Percentiles rank a stretch among this genome's conserved stretches.
These are phyloP conservation scores for Fraxinus ornus DNA, from an alignment of 305 asterid species.

Conservation along the genomic window DNA sequence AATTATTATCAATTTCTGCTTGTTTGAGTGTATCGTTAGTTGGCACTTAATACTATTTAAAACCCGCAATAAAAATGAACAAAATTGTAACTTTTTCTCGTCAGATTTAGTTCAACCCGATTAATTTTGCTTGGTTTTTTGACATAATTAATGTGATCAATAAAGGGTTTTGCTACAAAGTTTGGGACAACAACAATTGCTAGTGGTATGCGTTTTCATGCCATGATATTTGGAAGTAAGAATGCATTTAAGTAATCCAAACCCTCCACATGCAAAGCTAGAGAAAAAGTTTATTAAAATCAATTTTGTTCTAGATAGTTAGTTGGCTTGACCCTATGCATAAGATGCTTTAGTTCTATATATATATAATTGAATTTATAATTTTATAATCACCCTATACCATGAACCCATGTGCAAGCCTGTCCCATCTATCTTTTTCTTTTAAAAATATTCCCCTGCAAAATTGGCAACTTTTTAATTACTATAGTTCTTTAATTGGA, in stretches of 20 bases:
- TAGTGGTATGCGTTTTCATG: neutral
- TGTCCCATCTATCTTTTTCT: slow-evolving; percentile 44
- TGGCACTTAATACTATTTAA: neutral
- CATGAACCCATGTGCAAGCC: slow-evolving; percentile 63
- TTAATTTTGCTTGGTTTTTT: neutral
- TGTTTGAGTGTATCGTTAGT: neutral
- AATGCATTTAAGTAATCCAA: slow-evolving; percentile 16
- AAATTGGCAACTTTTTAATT: slow-evolving; percentile 11
- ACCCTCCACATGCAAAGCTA: slow-evolving; percentile 46
- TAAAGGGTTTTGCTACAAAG: neutral
- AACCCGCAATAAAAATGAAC: neutral
- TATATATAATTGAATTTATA: slow-evolving; percentile 1
- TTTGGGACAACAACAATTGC: neutral
- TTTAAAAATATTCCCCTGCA: slow-evolving; percentile 25
- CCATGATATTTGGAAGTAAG: neutral
- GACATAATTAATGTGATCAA: neutral
- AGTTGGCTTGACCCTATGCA: slow-evolving; percentile 33
- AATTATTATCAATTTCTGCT: neutral
- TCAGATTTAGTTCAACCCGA: neutral
- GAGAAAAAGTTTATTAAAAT: slow-evolving; percentile 22
- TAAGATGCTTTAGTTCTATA: slow-evolving; percentile 36
- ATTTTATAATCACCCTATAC: slow-evolving; percentile 29
- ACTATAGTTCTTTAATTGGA: slow-evolving; percentile 15
- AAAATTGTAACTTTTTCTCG: neutral
- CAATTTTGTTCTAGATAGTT: slow-evolving; percentile 30